phyloP scores from a whole-genome alignment of 2,329 filamentous ascomycete genomes.

The Coniochaeta prunicola region DNA sequence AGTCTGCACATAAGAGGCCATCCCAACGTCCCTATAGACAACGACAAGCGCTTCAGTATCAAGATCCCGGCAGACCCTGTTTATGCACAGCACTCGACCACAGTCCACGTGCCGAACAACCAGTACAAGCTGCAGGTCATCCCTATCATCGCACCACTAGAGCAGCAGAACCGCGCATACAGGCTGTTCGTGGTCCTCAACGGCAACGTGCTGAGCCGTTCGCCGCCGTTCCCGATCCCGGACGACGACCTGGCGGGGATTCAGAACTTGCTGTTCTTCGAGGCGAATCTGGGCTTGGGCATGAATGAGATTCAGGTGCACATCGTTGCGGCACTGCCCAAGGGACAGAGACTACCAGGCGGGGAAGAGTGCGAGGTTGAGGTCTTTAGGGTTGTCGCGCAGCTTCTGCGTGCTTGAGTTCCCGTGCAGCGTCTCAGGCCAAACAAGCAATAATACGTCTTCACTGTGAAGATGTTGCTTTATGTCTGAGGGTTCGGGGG shows the following conservation, averaged over 20 bases:
- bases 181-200: slow-evolving; percentile 71
- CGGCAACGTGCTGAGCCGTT: slow-evolving; percentile 49
- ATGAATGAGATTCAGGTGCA: slow-evolving; percentile 75
- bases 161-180: slow-evolving; percentile 58
- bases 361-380: slow-evolving; percentile 68
- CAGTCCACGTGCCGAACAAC: slow-evolving; percentile 59
- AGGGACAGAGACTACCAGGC: slow-evolving; percentile 46
- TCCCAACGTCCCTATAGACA: slow-evolving; percentile 52
- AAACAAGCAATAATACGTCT: background rate
- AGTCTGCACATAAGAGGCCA: slow-evolving; percentile 62
- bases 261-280: slow-evolving; percentile 57
- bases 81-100: slow-evolving; percentile 64
- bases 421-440: background rate
- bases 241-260: slow-evolving; percentile 44
- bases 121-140: slow-evolving; percentile 67
- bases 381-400: slow-evolving; percentile 67
- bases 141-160: slow-evolving; percentile 57
- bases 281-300: slow-evolving; percentile 62
- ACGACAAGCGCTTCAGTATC: slow-evolving; percentile 48
- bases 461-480: background rate
- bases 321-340: slow-evolving; percentile 63
- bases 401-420: slow-evolving; percentile 45
- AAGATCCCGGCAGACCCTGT: slow-evolving; percentile 58
- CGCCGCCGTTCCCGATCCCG: slow-evolving; percentile 37
- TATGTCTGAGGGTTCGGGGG: background rate